phyloP scores from a whole-genome alignment of 2,329 filamentous ascomycete genomes.

The Penicillium sp. region DNA sequence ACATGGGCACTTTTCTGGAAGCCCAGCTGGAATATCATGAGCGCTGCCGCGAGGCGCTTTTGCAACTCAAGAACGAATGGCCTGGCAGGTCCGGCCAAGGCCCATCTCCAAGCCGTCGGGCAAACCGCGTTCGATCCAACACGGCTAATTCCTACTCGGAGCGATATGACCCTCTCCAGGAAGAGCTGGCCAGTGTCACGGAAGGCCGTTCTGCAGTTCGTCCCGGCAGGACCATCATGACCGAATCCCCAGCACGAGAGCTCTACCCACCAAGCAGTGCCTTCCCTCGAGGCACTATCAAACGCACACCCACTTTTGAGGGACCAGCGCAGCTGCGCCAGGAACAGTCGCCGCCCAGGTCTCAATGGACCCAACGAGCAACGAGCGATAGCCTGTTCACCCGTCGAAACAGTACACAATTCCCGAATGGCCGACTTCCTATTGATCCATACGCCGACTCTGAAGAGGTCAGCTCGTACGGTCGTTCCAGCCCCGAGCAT shows the following conservation, averaged over 20 bases:
- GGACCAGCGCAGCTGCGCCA: conserved; percentile 51
- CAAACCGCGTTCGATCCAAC: conserved; percentile 56
- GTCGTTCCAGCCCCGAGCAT: conserved; percentile 47
- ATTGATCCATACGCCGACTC: conserved; percentile 48
- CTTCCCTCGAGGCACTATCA: conserved; percentile 46
- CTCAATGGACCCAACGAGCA: conserved; percentile 48
- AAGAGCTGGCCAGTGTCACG: conserved; percentile 49
- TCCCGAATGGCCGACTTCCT: conserved; percentile 41
- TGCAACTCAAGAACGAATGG: conserved; percentile 66
- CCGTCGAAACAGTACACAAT: conserved; percentile 45
- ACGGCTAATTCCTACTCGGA: conserved; percentile 61
- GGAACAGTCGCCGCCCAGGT: conserved; percentile 48
- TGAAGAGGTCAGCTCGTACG: conserved; percentile 46
- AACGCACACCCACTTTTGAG: conserved; percentile 57
- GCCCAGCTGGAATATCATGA: conserved; percentile 89
- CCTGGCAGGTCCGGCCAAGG: conserved; percentile 48
- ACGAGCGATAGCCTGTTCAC: conserved; percentile 53
- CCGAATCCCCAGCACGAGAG: conserved; percentile 40
- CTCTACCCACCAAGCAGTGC: conserved; percentile 40
- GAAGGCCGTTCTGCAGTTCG: conserved; percentile 53
- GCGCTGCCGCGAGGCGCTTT: conserved; percentile 76
- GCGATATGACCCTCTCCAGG: conserved; percentile 54
- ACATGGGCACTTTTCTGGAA: conserved; percentile 77
- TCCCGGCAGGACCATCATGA: conserved; percentile 37
- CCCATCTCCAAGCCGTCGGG: conserved; percentile 37